Evolutionary conservation across 2,329 filamentous ascomycete genomes (phyloP).

Genomic region (Pseudovirgaria hyperparasitica): DNA sequence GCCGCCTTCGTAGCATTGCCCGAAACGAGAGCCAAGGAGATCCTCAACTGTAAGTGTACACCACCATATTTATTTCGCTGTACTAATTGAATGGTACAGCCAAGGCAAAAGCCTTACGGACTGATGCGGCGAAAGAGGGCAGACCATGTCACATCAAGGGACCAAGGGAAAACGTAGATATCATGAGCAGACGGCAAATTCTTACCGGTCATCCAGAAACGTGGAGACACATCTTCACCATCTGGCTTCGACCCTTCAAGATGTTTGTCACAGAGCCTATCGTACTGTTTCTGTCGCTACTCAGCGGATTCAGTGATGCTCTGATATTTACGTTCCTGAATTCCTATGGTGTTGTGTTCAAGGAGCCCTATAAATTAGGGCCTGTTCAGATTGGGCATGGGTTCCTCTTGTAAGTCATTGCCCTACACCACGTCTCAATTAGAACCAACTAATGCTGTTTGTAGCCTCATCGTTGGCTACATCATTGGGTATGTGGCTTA

Average conservation of each 20-base stretch:
- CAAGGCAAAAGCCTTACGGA: too few species aligned
- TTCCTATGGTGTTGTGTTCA: slow-evolving; percentile 53
- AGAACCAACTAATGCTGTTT: too few species aligned
- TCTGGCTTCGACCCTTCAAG: slow-evolving; percentile 53
- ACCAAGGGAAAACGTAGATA: too few species aligned
- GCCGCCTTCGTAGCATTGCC: too few species aligned
- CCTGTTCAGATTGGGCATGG: slow-evolving; percentile 43
- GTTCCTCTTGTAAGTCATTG: slow-evolving; percentile 32
- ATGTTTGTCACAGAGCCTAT: slow-evolving; percentile 68
- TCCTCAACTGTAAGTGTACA: too few species aligned
- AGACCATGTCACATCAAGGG: too few species aligned
- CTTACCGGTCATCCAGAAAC: too few species aligned
- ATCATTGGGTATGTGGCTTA: slow-evolving; percentile 47
- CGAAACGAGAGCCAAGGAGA: slow-evolving; percentile 57
- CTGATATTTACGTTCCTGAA: slow-evolving; percentile 69
- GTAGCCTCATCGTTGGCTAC: slow-evolving; percentile 49
- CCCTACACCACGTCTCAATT: not conserved
- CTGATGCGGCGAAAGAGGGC: too few species aligned
- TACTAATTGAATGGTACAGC: too few species aligned
- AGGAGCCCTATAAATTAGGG: slow-evolving; percentile 51
- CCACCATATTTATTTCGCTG: too few species aligned
- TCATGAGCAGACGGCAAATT: too few species aligned
- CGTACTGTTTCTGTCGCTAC: slow-evolving; percentile 54
- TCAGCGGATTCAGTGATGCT: slow-evolving; percentile 60
- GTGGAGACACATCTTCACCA: slow-evolving; percentile 27